These are phyloP conservation scores for Gigaspora rosea DNA, from an alignment of 192 early-diverging fungal species.

Conservation along the genomic window DNA sequence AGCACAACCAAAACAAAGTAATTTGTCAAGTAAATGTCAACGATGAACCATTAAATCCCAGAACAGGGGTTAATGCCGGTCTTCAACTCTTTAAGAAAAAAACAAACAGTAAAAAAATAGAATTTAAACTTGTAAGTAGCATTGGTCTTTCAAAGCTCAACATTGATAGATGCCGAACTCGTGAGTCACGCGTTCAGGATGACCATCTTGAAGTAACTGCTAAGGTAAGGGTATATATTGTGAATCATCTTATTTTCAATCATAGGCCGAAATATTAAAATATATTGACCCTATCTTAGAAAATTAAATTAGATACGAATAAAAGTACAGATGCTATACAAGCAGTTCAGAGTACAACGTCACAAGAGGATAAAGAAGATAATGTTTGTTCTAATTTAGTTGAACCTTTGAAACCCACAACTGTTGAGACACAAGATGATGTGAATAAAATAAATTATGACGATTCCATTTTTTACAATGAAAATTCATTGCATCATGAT, in stretches of 20 bases:
- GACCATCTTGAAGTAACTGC: background rate
- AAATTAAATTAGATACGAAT: background rate
- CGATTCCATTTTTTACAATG: too few relatives aligned
- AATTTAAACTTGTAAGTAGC: conserved; percentile 12
- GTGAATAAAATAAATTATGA: too few relatives aligned
- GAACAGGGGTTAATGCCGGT: background rate
- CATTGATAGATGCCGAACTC: too few relatives aligned
- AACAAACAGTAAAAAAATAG: background rate
- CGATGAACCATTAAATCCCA: background rate
- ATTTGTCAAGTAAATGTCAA: background rate
- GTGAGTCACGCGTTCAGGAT: background rate
- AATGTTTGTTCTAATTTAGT: too few relatives aligned
- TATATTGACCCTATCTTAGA: background rate
- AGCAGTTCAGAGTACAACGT: too few relatives aligned
- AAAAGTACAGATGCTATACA: too few relatives aligned
- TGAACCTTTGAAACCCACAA: too few relatives aligned
- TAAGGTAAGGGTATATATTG: background rate
- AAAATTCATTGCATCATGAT: too few relatives aligned
- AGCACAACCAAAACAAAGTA: background rate
- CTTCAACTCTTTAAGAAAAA: conserved; percentile 17
- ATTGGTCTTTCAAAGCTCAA: background rate
- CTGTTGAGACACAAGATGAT: too few relatives aligned
- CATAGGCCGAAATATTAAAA: background rate
- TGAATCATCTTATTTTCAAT: background rate
- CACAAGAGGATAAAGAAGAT: too few relatives aligned